These are phyloP conservation scores for Diaporthe capsici DNA, from an alignment of 2,329 filamentous ascomycete species.

Conservation along the genomic window DNA sequence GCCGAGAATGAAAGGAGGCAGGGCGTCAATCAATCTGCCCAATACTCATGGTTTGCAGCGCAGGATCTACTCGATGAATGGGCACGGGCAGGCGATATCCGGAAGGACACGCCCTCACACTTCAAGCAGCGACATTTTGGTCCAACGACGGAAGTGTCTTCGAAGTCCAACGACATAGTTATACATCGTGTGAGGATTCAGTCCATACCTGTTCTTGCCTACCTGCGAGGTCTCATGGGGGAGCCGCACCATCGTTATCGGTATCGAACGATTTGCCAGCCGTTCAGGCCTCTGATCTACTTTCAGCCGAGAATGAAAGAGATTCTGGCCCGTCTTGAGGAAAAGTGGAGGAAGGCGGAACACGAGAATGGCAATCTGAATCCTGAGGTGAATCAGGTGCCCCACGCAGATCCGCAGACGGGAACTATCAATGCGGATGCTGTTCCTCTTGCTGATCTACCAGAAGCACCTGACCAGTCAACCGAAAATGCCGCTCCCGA, in stretches of 20 bases:
- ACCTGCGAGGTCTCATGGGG: background rate
- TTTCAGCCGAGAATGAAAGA: slow-evolving; percentile 18
- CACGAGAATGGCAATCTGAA: background rate
- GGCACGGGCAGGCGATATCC: background rate
- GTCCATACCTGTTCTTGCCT: slow-evolving; percentile 1
- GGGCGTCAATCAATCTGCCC: background rate
- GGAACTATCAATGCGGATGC: background rate
- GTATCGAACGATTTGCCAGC: background rate
- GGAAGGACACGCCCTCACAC: background rate
- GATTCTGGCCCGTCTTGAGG: background rate
- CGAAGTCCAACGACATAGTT: background rate
- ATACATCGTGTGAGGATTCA: slow-evolving; percentile 7
- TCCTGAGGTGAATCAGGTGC: background rate
- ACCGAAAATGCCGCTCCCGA: background rate
- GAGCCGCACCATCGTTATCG: background rate
- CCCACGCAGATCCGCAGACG: background rate
- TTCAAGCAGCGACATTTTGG: background rate
- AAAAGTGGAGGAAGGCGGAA: background rate
- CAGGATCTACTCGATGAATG: background rate
- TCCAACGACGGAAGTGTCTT: background rate
- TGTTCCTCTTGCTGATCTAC: background rate
- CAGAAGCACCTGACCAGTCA: background rate
- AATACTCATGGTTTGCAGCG: background rate
- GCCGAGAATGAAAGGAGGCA: background rate
- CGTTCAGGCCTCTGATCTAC: background rate